Conservation (phyloP, 192 early-diverging fungal genomes). For the Gorgonomyces haynaldii region DNA sequence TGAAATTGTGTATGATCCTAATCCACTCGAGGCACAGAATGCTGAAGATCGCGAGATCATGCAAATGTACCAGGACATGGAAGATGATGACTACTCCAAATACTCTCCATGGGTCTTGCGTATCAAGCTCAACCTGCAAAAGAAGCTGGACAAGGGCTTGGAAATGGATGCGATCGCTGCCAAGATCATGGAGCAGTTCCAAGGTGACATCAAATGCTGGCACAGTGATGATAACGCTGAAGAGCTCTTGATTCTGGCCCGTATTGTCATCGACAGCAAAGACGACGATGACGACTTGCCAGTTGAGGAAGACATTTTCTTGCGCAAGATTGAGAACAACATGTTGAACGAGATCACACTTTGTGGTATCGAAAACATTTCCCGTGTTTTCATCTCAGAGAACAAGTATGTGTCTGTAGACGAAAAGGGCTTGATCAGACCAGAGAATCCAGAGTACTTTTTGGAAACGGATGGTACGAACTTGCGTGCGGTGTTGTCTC, state of each 20-base stretch:
- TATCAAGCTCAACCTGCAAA: conserved; percentile 42
- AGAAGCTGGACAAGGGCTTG: conserved; percentile 83
- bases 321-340: conserved; percentile 71
- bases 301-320: conserved; percentile 77
- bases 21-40: conserved; percentile 53
- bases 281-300: conserved; percentile 49
- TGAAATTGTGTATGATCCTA: conserved; percentile 95
- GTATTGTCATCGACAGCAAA: conserved; percentile 65
- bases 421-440: conserved; percentile 47
- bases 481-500: conserved; percentile 71
- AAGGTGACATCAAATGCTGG: conserved; percentile 61
- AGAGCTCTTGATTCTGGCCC: conserved; percentile 75
- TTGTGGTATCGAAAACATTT: conserved; percentile 77
- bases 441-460: conserved; percentile 54
- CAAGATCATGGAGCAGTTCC: conserved; percentile 70
- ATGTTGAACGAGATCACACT: conserved; percentile 80
- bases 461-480: conserved; percentile 93
- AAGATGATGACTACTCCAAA: conserved; percentile 47
- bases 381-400: conserved; percentile 65
- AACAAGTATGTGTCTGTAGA: conserved; percentile 26
- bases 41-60: conserved; percentile 86
- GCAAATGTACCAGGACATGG: conserved; percentile 68
- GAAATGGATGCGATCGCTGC: conserved; percentile 72
- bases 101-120: conserved; percentile 50
- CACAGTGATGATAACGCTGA: conserved; percentile 84